phyloP scores from a whole-genome alignment of 2,329 filamentous ascomycete genomes.

The Ophiostoma piceae region DNA sequence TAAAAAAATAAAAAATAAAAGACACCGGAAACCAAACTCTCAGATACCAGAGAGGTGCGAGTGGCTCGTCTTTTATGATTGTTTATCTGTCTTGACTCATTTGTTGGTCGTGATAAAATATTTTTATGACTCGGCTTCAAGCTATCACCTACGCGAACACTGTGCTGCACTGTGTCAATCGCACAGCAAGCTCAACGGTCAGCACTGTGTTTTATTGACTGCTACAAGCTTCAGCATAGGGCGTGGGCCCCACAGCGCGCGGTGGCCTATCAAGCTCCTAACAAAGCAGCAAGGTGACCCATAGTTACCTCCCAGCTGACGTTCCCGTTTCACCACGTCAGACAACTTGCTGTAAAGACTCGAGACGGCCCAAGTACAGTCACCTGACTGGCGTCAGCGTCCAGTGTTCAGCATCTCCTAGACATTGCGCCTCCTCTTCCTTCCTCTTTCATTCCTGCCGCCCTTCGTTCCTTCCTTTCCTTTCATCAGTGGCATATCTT shows the following conservation, averaged over 20 bases:
- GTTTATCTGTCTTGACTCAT: neutral
- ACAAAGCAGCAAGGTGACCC: neutral
- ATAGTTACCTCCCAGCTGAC: neutral
- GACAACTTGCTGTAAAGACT: neutral
- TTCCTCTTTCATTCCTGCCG: neutral
- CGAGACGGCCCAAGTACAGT: neutral
- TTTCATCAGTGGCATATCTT: neutral
- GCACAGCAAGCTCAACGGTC: neutral
- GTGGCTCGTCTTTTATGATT: neutral
- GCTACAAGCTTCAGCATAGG: neutral
- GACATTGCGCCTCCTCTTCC: neutral
- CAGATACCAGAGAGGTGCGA: neutral
- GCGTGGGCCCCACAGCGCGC: neutral
- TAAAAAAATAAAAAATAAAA: constrained; percentile 3
- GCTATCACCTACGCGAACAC: neutral
- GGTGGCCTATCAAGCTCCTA: neutral
- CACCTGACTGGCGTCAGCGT: constrained; percentile 10
- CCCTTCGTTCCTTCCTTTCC: neutral
- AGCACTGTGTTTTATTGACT: constrained; percentile 9
- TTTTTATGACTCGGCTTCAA: constrained; percentile 13
- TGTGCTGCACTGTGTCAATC: neutral
- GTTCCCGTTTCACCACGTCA: neutral
- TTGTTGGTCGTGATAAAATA: constrained; percentile 15
- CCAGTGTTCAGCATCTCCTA: neutral
- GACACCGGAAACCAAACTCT: neutral